Evolutionary conservation across 1,284 basidiomycete species (phyloP), one percentile per base, ranked within the genome.

Genomic region (Trichosporon sp.): DNA sequence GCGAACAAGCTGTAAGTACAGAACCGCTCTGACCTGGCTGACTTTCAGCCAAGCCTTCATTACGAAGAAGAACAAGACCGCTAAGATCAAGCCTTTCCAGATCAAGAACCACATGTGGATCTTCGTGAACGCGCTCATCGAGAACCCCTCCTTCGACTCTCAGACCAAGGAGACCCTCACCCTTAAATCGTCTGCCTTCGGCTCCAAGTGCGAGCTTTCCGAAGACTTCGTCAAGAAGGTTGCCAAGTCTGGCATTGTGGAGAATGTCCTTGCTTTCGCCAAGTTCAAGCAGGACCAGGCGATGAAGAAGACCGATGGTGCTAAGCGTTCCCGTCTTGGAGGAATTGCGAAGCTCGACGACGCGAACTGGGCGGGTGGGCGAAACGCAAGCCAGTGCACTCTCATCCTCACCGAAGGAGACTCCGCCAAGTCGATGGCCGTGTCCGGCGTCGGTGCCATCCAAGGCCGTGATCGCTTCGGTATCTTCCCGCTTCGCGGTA

Each of bases 51-150:
- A 93, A 68, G 84, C 89, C 16, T 85, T 86, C 8, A 92, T 98
- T 73, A 84, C 87, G 75, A 96, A 95, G 87, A 99, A 97, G 86
- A 97, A 98, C 84, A 97, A 96, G 82, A 92, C 85, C 2, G 91
- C 93, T 9, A 86, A 89, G 1, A 89, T 99, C 74, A 98, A 98
- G 81, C 86, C 92, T 11, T 86, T 88, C 65, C 93, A 97, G 81
- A 89, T 99, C 82, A 95, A 92, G 83, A 95, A 91, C 76, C 95
- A 99, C 77, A 93, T 99, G 86, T 96, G 93, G 93, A 86, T 99
- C 66, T 99, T 99, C 76, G 90, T 99, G 78, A 99, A 99, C 75
- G 88, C 92, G 23, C 84, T 97, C 68, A 90, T 99, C 69, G 95
- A 97, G 82, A 99, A 99, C 77, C 95, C 96, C 9, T 92, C 95